A percentile compares a stretch with the other conserved stretches of the same genome.
These are phyloP conservation scores for Fusarium citri DNA, from an alignment of 2,329 filamentous ascomycete genomes.

Conservation along the genomic window DNA sequence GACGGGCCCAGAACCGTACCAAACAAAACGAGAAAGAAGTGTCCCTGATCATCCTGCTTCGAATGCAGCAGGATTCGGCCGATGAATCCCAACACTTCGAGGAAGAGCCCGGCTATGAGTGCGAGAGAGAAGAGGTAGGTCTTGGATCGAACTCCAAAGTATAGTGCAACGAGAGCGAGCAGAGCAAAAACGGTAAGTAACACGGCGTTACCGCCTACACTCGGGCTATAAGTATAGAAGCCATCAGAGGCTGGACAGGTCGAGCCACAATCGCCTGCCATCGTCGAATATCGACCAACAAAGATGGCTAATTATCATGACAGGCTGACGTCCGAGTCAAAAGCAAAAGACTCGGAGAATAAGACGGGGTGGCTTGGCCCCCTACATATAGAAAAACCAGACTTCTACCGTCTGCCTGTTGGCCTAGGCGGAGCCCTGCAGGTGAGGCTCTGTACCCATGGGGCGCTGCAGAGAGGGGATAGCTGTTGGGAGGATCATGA, in stretches of 20 bases:
- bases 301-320: conserved; percentile 42
- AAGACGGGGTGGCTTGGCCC: conserved; percentile 38
- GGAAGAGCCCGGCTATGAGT: conserved; percentile 55
- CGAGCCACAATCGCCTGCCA: conserved; percentile 53
- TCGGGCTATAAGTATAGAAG: conserved; percentile 54
- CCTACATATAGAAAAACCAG: conserved; percentile 43
- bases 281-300: conserved; percentile 42
- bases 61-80: conserved; percentile 58
- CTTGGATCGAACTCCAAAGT: conserved; percentile 54
- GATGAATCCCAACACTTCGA: conserved; percentile 61
- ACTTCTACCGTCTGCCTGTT: conserved; percentile 26
- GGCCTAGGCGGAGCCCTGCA: conserved; percentile 36
- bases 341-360: conserved; percentile 21
- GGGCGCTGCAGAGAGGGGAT: conserved; percentile 30
- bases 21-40: conserved; percentile 59
- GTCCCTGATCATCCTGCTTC: conserved; percentile 49
- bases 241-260: conserved; percentile 52
- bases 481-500: conserved; percentile 35
- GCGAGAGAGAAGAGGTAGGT: conserved; percentile 56
- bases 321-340: conserved; percentile 34
- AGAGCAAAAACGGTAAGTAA: conserved; percentile 56
- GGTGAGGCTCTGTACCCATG: conserved; percentile 44
- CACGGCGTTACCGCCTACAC: conserved; percentile 54
- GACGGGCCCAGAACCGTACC: conserved; percentile 62
- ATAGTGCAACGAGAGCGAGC: conserved; percentile 54